These are phyloP conservation scores for Rhynchospora breviuscula DNA, from an alignment of 176 grass and related monocot genomes.

Conservation along the genomic window DNA sequence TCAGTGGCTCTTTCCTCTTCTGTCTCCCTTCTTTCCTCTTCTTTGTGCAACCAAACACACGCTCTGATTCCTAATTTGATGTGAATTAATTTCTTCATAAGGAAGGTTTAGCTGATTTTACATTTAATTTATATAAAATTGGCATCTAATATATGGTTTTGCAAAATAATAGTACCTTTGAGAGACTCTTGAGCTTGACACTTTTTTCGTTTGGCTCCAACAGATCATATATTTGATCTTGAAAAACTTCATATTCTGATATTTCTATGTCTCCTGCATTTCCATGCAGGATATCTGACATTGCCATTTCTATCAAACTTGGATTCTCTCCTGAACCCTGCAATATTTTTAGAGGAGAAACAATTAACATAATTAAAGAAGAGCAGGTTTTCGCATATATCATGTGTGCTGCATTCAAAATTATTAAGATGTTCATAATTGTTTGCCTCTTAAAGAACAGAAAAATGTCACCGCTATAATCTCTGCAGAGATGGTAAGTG, in stretches of 20 bases:
- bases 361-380: neutral
- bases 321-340: conserved; percentile 2
- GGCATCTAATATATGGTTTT: neutral
- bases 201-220: neutral
- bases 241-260: conserved; percentile 24
- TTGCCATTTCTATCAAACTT: conserved; percentile 5
- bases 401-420: neutral
- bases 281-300: conserved; percentile 12
- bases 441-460: neutral
- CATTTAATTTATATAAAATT: neutral
- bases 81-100: neutral
- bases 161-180: conserved; percentile 3
- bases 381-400: neutral
- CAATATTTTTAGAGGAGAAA: neutral
- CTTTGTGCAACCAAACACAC: too few relatives aligned
- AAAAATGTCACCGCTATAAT: neutral
- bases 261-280: neutral
- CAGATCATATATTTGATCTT: conserved; percentile 23
- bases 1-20: too few relatives aligned
- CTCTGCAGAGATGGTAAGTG: neutral
- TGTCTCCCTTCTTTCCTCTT: too few relatives aligned
- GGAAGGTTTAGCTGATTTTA: neutral
- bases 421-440: too few relatives aligned
- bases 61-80: neutral
- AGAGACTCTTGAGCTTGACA: conserved; percentile 8